Percentiles rank a stretch among this genome's conserved stretches.
These are phyloP conservation scores for Prunella vulgaris DNA, from an alignment of 257 asterid genomes.

Conservation along the genomic window DNA sequence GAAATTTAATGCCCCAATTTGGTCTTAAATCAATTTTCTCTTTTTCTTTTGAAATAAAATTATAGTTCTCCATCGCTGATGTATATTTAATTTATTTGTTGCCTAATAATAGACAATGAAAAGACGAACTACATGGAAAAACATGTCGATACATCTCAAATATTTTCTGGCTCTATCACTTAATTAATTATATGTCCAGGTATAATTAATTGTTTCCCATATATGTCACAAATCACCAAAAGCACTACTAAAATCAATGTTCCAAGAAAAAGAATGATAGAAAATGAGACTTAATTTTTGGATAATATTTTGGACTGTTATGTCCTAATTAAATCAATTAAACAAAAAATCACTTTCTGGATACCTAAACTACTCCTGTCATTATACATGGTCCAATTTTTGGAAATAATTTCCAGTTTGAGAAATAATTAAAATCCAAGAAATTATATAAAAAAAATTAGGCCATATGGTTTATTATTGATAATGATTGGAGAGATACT, in stretches of 20 bases:
- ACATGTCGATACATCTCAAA: background rate
- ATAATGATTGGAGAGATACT: conserved; percentile 25
- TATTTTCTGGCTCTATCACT: background rate
- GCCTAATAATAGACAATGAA: background rate
- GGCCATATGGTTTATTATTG: background rate
- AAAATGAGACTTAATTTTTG: background rate
- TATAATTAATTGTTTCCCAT: background rate
- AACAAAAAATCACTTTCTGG: background rate
- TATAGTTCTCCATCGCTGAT: background rate
- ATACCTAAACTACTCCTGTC: background rate
- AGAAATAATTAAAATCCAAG: conserved; percentile 6
- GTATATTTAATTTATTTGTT: no score
- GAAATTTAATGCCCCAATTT: background rate
- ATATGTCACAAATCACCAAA: conserved; percentile 14
- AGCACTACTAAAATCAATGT: conserved; percentile 7
- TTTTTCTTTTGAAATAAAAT: background rate
- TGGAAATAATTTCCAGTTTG: background rate
- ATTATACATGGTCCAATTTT: conserved; percentile 4
- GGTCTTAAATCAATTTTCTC: background rate
- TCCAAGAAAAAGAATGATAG: conserved; percentile 5
- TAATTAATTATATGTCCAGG: background rate
- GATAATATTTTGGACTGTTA: background rate
- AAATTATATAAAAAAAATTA: conserved; percentile 14
- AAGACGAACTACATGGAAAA: background rate
- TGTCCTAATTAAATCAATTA: background rate